Conservation (phyloP, 805 yeast genomes). For the Wickerhamiella cacticola region DNA sequence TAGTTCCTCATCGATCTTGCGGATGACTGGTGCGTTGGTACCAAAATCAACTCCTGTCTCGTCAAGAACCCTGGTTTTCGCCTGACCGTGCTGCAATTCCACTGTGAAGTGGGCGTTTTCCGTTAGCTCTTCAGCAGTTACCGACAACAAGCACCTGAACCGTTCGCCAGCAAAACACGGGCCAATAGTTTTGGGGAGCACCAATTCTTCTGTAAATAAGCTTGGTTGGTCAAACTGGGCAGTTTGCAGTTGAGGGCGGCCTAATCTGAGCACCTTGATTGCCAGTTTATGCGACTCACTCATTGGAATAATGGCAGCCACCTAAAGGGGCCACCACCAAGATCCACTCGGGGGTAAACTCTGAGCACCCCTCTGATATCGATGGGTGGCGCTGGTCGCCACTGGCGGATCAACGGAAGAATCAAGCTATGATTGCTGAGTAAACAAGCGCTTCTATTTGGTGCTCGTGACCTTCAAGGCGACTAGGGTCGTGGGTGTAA, state of each 20-base stretch:
- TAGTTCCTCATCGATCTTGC: constrained; percentile 20
- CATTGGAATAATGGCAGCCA: not conserved
- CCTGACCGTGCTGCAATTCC: not conserved
- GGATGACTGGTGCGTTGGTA: not conserved
- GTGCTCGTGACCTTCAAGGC: no score
- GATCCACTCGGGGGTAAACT: no score
- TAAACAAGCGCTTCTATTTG: no score
- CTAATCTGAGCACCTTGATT: constrained; percentile 25
- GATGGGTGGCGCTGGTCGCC: no score
- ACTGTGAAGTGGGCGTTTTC: constrained; percentile 2
- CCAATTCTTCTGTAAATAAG: constrained; percentile 17
- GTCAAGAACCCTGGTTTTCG: not conserved
- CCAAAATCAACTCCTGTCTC: not conserved
- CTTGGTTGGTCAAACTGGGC: constrained; percentile 17
- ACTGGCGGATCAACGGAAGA: no score
- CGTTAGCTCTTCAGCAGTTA: not conserved
- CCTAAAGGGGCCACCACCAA: no score
- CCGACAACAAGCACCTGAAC: constrained; percentile 22
- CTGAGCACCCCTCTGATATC: no score
- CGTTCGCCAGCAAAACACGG: constrained; percentile 28
- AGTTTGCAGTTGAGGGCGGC: constrained; percentile 24
- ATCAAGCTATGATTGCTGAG: no score
- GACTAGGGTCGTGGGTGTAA: no score
- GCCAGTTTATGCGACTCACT: constrained; percentile 12
- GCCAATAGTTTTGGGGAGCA: constrained; percentile 24